A percentile compares a stretch with the other conserved stretches of the same genome.
Conservation (phyloP, 2,329 filamentous ascomycete genomes). For the Xylariaceae sp. region DNA sequence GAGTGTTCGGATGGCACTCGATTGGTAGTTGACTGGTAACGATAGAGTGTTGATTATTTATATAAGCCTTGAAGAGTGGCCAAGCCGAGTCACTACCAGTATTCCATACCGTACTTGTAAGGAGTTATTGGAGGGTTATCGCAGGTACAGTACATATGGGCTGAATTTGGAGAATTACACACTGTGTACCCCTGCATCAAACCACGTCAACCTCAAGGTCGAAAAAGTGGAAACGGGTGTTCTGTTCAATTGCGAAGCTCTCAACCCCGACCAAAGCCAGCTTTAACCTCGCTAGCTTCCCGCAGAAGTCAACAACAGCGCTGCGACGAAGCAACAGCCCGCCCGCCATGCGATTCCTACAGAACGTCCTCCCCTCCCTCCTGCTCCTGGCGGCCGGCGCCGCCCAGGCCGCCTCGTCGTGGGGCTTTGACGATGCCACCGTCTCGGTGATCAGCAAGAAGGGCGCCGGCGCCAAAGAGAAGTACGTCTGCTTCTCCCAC, state of each 20-base stretch:
- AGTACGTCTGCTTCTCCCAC: conserved; percentile 50
- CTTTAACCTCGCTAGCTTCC: not conserved
- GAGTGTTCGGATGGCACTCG: too few relatives aligned
- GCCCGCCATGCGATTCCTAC: conserved; percentile 33
- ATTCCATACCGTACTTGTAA: too few relatives aligned
- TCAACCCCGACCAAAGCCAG: not conserved
- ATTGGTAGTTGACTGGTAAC: too few relatives aligned
- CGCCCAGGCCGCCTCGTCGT: conserved; percentile 50
- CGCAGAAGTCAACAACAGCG: conserved; percentile 10
- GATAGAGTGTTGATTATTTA: too few relatives aligned
- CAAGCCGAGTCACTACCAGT: too few relatives aligned
- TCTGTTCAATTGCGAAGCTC: conserved; percentile 16
- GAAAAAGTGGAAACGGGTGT: conserved; percentile 15
- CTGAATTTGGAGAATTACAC: too few relatives aligned
- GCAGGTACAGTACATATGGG: too few relatives aligned
- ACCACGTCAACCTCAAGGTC: conserved; percentile 17
- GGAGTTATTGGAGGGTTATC: too few relatives aligned
- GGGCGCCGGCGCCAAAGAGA: conserved; percentile 54
- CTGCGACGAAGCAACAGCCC: conserved; percentile 5
- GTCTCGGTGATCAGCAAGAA: conserved; percentile 61
- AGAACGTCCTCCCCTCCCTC: conserved; percentile 31
- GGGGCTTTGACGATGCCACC: conserved; percentile 68
- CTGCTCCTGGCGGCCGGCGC: conserved; percentile 42
- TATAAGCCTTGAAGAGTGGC: too few relatives aligned
- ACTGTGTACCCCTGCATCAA: conserved; percentile 4